A percentile compares a stretch with the other conserved stretches of the same genome.
Conservation (phyloP, 169 alveolate species). For the Plasmodium adleri region DNA sequence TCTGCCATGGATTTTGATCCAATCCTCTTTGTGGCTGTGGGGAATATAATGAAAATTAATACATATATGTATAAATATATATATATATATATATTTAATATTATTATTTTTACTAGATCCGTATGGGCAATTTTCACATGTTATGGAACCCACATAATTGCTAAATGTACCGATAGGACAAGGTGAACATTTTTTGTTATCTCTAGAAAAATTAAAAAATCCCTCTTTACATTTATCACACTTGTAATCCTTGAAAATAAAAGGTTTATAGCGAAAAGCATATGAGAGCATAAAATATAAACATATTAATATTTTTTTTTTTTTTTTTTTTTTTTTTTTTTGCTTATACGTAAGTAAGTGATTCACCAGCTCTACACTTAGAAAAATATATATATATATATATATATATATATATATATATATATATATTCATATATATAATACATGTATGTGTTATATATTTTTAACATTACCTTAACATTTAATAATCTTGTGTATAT, state of each 20-base stretch:
- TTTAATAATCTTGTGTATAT: conserved; percentile 14
- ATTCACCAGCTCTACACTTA: conserved; percentile 69
- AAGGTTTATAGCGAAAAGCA: not conserved
- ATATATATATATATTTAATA: not conserved
- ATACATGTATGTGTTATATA: no score
- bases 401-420: no score
- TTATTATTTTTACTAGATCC: conserved; percentile 59
- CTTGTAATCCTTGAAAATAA: conserved; percentile 24
- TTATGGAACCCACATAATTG: conserved; percentile 28
- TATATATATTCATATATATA: no score
- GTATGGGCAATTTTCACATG: conserved; percentile 54
- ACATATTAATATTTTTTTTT: not conserved
- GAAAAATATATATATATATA: not conserved
- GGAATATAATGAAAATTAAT: conserved; percentile 10
- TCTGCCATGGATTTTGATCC: conserved; percentile 35
- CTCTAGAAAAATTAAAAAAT: conserved; percentile 66
- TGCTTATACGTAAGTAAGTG: conserved; percentile 50
- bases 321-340: conserved; percentile 14
- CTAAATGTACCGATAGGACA: conserved; percentile 67
- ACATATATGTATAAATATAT: not conserved
- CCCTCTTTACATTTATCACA: conserved; percentile 68
- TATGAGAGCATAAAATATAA: not conserved
- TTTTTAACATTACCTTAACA: conserved; percentile 15
- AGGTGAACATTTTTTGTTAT: conserved; percentile 50
- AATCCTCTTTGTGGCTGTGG: conserved; percentile 26